phyloP scores from a whole-genome alignment of 306 rosid species.

The Acacia acuminata region DNA sequence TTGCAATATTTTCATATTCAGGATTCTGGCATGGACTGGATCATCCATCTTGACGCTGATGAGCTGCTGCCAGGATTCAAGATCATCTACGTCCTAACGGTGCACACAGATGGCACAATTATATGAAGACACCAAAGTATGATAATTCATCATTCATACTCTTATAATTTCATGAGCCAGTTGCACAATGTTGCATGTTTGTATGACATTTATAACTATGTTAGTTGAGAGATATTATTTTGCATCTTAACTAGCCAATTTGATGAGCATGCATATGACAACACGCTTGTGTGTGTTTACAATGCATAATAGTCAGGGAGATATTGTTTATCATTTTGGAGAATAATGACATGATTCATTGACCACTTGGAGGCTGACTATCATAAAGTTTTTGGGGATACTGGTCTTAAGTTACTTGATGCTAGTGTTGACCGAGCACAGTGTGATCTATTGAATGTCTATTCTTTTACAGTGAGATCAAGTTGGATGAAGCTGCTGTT shows the following conservation, averaged over 20 bases:
- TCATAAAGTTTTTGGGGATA: conserved; percentile 21
- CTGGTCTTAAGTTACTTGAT: conserved; percentile 18
- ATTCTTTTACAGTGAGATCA: conserved; percentile 44
- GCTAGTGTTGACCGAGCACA: conserved; percentile 13
- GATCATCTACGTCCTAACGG: conserved; percentile 99
- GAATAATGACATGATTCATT: conserved; percentile 3
- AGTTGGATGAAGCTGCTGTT: conserved; percentile 64
- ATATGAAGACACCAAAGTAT: conserved; percentile 93
- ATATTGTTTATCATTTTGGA: conserved; percentile 23
- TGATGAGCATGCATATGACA: conserved; percentile 1
- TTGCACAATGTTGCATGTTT: neutral
- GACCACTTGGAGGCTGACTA: conserved; percentile 21
- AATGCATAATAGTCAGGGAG: conserved; percentile 2
- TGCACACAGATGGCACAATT: too few relatives aligned
- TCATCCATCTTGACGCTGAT: conserved; percentile 94
- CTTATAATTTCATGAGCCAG: conserved; percentile 17
- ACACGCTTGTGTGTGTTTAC: neutral
- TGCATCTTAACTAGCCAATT: neutral
- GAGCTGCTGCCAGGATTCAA: conserved; percentile 94
- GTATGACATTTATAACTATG: neutral
- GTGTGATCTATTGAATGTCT: conserved; percentile 10
- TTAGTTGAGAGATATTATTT: conserved; percentile 9
- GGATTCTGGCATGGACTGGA: conserved; percentile 95
- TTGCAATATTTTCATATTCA: too few relatives aligned
- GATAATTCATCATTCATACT: too few relatives aligned